Evolutionary conservation across 352 stramenopile species (phyloP), one percentile per base, ranked within the genome.

Genomic region (Pythium insidiosum): DNA sequence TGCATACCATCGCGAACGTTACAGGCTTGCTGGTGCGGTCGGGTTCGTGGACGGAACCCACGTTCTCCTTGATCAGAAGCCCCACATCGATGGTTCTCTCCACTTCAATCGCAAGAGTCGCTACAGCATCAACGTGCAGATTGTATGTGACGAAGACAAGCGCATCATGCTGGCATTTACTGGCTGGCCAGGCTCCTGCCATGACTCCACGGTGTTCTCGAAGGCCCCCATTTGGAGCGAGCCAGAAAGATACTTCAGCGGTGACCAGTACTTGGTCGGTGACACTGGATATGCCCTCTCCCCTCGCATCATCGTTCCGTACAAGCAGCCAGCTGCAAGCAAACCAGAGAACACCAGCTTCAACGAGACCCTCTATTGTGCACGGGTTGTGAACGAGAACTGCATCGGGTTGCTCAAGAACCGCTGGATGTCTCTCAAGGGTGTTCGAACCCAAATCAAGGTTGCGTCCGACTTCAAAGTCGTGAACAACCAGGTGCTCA

Each of bases 361-460:
- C 34, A 58, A 54, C 41, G 53, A 50, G 1, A 48, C 25, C 12
- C 2, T 62, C 6, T 40, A 22, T 12, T 41, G 53, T 20, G 42
- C 39, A 15, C 35, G 47, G 1, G 53, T 57, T 2, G 47, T 53
- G 1, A 62, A 57, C 28, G 47, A 63, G 16, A 48, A 63, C n/a
- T 53, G 35, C 13, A 63, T 63, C 28, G 48, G 47, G 5, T 35
- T 58, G 4, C 29, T 58, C 6, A 58, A 63, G 19, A 38, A 43
- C 15, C 38, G 48, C 12, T 63, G 48, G 54, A 28, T 29, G 15
- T 63, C 54, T 3, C 26, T 62, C 2, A 53, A 39, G 22, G 53
- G 48, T 22, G 20, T 54, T 5, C 41, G 48, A 13, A 49, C 44
- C 12, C 53, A 62, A n/a, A 28, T 56, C 30, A 29, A 33, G 11